These are phyloP conservation scores for Scytalidium sp. DNA, from an alignment of 2,329 filamentous ascomycete genomes.

Conservation along the genomic window DNA sequence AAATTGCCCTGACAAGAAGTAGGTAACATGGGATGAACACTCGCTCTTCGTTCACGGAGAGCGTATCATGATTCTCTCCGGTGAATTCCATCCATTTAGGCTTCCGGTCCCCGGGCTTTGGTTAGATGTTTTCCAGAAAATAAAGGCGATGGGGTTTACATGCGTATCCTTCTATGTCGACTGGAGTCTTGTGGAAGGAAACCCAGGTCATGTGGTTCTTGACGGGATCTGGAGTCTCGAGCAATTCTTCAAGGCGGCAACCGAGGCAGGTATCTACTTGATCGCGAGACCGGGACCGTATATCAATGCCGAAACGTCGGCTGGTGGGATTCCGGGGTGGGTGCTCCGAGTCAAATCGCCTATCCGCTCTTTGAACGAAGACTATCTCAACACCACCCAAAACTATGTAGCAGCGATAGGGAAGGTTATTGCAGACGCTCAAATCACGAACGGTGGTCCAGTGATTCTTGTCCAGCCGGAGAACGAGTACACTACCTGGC, in stretches of 20 bases:
- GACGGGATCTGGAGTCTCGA: constrained; percentile 70
- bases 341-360: constrained; percentile 60
- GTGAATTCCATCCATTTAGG: constrained; percentile 67
- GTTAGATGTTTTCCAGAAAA: constrained; percentile 76
- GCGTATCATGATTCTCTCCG: constrained; percentile 68
- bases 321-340: constrained; percentile 78
- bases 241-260: constrained; percentile 72
- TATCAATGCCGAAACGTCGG: constrained; percentile 72
- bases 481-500: constrained; percentile 63
- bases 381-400: constrained; percentile 62
- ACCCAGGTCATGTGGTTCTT: constrained; percentile 62
- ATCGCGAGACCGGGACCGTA: constrained; percentile 70
- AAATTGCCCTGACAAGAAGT: not conserved
- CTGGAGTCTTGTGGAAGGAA: constrained; percentile 74
- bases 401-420: constrained; percentile 61
- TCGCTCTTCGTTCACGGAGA: constrained; percentile 69
- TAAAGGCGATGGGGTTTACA: constrained; percentile 77
- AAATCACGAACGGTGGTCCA: constrained; percentile 76
- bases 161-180: constrained; percentile 75
- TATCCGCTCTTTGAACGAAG: constrained; percentile 57
- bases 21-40: constrained; percentile 68
- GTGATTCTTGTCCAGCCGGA: constrained; percentile 76
- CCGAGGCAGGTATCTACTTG: constrained; percentile 69
- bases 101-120: constrained; percentile 59
- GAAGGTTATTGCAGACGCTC: constrained; percentile 64